Percentiles rank a stretch among this genome's conserved stretches.
Conservation (phyloP, 2,329 filamentous ascomycete genomes). For the Chrysoporthe puriensis region DNA sequence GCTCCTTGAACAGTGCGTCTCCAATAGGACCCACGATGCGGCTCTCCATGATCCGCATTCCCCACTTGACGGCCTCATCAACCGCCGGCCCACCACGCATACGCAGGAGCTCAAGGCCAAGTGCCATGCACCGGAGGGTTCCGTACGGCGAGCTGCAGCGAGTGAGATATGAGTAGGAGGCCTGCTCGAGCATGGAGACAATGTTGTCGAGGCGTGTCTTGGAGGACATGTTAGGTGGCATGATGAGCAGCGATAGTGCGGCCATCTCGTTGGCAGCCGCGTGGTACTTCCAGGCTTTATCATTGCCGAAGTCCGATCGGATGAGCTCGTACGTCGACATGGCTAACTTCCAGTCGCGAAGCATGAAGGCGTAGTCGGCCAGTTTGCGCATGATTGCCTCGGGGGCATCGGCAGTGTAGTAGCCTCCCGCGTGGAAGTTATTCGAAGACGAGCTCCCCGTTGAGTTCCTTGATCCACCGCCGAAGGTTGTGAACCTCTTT, state of each 20-base stretch:
- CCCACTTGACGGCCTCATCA: constrained; percentile 89
- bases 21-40: constrained; percentile 75
- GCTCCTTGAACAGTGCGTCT: constrained; percentile 82
- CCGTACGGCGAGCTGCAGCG: constrained; percentile 80
- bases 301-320: constrained; percentile 85
- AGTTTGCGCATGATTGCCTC: constrained; percentile 93
- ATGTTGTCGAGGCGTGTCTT: constrained; percentile 81
- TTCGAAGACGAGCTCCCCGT: constrained; percentile 57
- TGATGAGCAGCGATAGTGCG: constrained; percentile 79
- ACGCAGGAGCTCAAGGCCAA: constrained; percentile 80
- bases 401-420: constrained; percentile 80
- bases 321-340: constrained; percentile 91
- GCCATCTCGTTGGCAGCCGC: constrained; percentile 96
- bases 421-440: constrained; percentile 82
- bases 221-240: constrained; percentile 70
- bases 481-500: constrained; percentile 86
- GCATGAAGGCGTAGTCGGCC: constrained; percentile 95
- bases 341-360: constrained; percentile 92
- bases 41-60: constrained; percentile 76
- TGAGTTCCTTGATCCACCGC: constrained; percentile 64
- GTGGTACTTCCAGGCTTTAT: constrained; percentile 96
- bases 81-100: constrained; percentile 78
- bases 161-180: constrained; percentile 89
- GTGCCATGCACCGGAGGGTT: constrained; percentile 74
- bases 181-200: constrained; percentile 85